Conservation (phyloP, 352 stramenopile species). For the Peronosclerospora sorghi region DNA sequence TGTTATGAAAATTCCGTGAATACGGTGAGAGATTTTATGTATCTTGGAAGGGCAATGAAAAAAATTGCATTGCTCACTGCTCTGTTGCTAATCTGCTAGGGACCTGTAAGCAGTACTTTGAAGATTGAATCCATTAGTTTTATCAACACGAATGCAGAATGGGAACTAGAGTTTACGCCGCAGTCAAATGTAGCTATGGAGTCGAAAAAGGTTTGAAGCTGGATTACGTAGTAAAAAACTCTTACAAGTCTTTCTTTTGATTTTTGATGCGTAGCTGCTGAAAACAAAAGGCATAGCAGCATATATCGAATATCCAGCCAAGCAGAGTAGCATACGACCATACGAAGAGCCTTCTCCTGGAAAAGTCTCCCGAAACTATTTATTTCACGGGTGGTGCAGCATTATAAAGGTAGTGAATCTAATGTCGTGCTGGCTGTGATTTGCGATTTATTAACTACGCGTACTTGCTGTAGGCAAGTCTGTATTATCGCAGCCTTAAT, state of each 20-base stretch:
- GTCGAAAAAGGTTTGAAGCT: constrained; percentile 53
- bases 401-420: constrained; percentile 46
- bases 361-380: constrained; percentile 40
- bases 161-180: constrained; percentile 61
- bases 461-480: constrained; percentile 23
- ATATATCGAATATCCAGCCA: constrained; percentile 58
- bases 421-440: background rate
- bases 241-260: background rate
- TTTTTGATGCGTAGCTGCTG: constrained; percentile 32
- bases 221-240: background rate
- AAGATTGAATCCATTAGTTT: constrained; percentile 50
- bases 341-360: constrained; percentile 1
- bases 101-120: constrained; percentile 53
- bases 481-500: constrained; percentile 73
- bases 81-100: constrained; percentile 20
- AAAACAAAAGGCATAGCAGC: constrained; percentile 48
- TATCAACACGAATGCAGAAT: constrained; percentile 69
- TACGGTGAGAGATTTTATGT: constrained; percentile 28
- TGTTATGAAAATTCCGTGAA: constrained; percentile 48
- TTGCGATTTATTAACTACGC: constrained; percentile 1
- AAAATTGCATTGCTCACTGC: background rate
- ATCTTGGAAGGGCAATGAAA: background rate
- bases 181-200: constrained; percentile 70
- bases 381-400: constrained; percentile 79
- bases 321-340: background rate